Evolutionary conservation across 306 rosid species (phyloP), one percentile per base, ranked within the genome.

Genomic region (Malus sieversii): DNA sequence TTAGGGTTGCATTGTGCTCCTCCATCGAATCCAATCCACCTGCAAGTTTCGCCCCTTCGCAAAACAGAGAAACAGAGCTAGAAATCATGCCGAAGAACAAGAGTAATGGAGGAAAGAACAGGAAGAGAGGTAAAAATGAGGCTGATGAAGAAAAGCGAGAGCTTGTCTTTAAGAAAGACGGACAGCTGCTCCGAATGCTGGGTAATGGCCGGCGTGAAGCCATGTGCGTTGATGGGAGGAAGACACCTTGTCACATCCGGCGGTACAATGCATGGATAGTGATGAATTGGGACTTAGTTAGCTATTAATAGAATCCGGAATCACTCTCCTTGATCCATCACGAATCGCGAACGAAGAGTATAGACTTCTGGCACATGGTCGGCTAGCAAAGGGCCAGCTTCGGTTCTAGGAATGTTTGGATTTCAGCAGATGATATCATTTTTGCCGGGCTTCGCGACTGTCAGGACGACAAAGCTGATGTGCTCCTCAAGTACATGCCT

Each of bases 101-200:
- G 84, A 89, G 87, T 27, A 79, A 87, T 76, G 86, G 87, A 83
- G 86, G 87, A 0, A 87, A 87, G 87, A 87, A 87, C 74, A 33
- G 85, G 5, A 85, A 81, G 87, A 79, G 89, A 20, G 89, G 89
- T 14, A 87, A 83, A 86, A 87, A 85, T 81, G 87, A 85, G 27
- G 91, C 89, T 0, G 89, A 81, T n/a, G 91, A 81, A 48, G 83
- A 79, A 66, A 87, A 81, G 70, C 62, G 89, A 14, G 91, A 85
- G 63, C 80, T 85, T 1, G 80, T 79, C 1, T 87, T 85, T 82
- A 89, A 86, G 32, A 82, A 77, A 22, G 84, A 82, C 40, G 87
- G 85, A 0, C 88, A 85, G 55, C 81, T 68, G 59, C 35, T 16
- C 8, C 80, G 68, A 20, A 76, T 76, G 74, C 38, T 76, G 6